Evolutionary conservation across 2,329 filamentous ascomycete genomes (phyloP), one percentile per base, ranked within the genome.

Genomic region (Epichloe glyceriae): DNA sequence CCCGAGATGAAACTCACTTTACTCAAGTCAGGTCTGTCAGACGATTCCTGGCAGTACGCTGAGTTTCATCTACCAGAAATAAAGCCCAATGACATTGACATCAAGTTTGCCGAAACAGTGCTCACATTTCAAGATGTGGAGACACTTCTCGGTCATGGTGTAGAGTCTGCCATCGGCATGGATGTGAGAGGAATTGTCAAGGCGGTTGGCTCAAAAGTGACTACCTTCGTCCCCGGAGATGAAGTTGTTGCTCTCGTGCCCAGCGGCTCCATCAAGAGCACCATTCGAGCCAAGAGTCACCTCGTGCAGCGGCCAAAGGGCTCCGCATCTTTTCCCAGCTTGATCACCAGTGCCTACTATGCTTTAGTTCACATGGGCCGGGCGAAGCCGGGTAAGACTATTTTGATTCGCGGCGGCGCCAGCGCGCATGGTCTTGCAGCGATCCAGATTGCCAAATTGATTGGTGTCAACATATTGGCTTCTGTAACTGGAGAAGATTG

Each of bases 401-500:
- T 75, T 4, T 62, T 78, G 4, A 62, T 78, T 17, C 70, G 74
- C 48, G 64, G 65, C 10, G 74, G 67, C 3, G 67, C 70, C 4
- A 70, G 72, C 46, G 63, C 65, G 0, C 62, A 70, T 19, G 73
- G 74, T 1, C 64, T 72, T 38, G 69, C 68, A 10, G 73, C 71
- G 2, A 56, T 77, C 3, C 62, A 66, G 11, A 54, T 76, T 3
- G 70, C 70, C 22, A 61, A 56, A 43, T 51, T 60, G 2, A 54
- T 62, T 6, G 71, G 66, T 1, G 68, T 66, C 8, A 62, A 67
- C 2, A 56, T 79, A 2, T 73, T 72, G 50, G 65, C 63, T 2
- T 76, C 70, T 0, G 67, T 73, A 1, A 49, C 61, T 41, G 67
- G 62, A 0, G 48, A 58, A 10, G 52, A 56, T 5, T 46, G 56